Percentiles rank a stretch among this genome's conserved stretches.
phyloP scores from a whole-genome alignment of 345 rosid species.

The Rhodomyrtus tomentosa region DNA sequence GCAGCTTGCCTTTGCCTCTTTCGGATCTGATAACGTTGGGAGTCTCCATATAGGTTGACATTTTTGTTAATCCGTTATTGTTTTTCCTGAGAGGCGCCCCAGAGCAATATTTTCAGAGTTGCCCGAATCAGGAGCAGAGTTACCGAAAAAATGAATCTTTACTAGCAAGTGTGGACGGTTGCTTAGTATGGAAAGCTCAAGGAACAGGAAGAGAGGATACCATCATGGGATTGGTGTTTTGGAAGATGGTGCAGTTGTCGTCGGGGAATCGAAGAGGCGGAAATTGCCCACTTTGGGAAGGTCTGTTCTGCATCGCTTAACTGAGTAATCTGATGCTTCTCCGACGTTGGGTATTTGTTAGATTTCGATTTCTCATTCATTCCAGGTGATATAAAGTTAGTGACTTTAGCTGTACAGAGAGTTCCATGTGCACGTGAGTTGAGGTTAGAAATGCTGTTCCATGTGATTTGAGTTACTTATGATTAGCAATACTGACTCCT shows the following conservation, averaged over 20 bases:
- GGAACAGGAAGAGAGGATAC: constrained; percentile 47
- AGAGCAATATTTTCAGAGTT: background rate
- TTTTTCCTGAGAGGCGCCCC: background rate
- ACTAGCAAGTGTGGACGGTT: background rate
- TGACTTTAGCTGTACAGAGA: background rate
- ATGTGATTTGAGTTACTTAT: background rate
- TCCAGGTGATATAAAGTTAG: background rate
- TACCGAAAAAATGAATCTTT: background rate
- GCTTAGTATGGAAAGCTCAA: constrained; percentile 51
- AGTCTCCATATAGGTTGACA: background rate
- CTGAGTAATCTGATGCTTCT: background rate
- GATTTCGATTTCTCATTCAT: background rate
- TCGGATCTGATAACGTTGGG: background rate
- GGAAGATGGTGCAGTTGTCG: constrained; percentile 6
- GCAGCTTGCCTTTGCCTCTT: background rate
- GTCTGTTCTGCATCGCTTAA: constrained; percentile 15
- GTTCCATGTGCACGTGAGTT: background rate
- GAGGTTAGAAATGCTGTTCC: background rate
- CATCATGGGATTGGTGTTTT: constrained; percentile 40
- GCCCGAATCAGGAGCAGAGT: background rate
- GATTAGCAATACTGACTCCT: background rate
- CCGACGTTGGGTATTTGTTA: background rate
- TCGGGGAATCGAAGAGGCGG: constrained; percentile 55
- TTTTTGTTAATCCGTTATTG: background rate
- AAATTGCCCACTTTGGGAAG: constrained; percentile 81